These are phyloP conservation scores for Tolypocladium guangdongense DNA, from an alignment of 2,329 filamentous ascomycete species.

Conservation along the genomic window DNA sequence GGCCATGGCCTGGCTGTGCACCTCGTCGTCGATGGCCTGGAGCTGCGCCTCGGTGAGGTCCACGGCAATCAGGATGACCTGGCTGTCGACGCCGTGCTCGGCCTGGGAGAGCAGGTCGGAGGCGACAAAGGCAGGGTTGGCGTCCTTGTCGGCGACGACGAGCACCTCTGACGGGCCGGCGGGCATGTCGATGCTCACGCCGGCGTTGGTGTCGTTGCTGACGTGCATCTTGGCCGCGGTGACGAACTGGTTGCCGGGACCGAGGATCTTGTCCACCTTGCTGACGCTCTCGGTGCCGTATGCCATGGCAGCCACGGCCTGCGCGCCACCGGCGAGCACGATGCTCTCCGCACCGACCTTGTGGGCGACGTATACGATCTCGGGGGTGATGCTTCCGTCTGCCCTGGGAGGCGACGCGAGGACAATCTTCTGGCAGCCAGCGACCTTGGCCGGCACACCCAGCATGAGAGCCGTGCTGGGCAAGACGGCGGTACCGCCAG, in stretches of 20 bases:
- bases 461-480: conserved; percentile 97
- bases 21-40: conserved; percentile 77
- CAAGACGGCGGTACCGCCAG: conserved; percentile 91
- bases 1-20: conserved; percentile 77
- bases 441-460: conserved; percentile 93
- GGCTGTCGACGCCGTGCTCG: conserved; percentile 92
- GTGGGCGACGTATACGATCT: conserved; percentile 95
- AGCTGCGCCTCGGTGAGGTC: conserved; percentile 65
- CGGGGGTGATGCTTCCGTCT: conserved; percentile 85
- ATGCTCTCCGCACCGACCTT: conserved; percentile 95
- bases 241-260: conserved; percentile 96
- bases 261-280: conserved; percentile 98
- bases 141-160: conserved; percentile 80
- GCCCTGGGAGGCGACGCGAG: conserved; percentile 82
- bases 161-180: conserved; percentile 93
- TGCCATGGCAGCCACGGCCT: conserved; percentile 92
- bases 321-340: conserved; percentile 87
- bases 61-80: conserved; percentile 84
- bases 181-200: conserved; percentile 96
- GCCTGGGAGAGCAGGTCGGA: conserved; percentile 92
- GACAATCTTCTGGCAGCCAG: conserved; percentile 90
- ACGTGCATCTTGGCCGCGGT: conserved; percentile 98
- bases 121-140: conserved; percentile 90
- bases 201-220: conserved; percentile 90
- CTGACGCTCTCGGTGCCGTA: conserved; percentile 90